Base-by-base conservation (phyloP, 2,329 filamentous ascomycete genomes). In the Sarocladium oryzae region DNA sequence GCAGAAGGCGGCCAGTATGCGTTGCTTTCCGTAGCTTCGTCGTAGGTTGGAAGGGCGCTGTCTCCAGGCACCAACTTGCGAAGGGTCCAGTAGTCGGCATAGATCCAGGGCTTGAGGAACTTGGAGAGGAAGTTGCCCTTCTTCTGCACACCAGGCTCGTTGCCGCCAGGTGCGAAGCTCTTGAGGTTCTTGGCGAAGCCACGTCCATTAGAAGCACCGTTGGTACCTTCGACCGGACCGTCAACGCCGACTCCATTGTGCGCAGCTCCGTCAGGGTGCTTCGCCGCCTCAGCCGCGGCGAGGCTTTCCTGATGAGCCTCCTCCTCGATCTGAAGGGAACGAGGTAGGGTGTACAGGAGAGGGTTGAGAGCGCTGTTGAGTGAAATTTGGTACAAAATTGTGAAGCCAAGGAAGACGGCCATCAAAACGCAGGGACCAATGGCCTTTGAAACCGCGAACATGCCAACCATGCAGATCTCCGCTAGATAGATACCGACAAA, bases 401-500 rank as follows among this genome's bases (percentile, higher is more conserved):
- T 84, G 66, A 92, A 87, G 63, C 93, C 65, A 51, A 92, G 72
- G 68, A 90, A 86, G 57, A 86, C 69, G 52, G 86, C 78, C 78
- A 90, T 89, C 33, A 95, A 70, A 26, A 89, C 73, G 53, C 92
- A 69, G 1, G 89, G 89, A 1, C 86, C 87, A 11, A 84, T 63
- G 1, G 81, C 79, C 50, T 73, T 69, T 70, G 80, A 79, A 52
- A 92, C 81, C 38, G 80, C 81, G 62, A 95, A 93, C 33, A 96
- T 77, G 50, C 89, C 89, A 55, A 95, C 81, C 59, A 96, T 72
- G 65, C 87, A 91, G 51, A 91, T 69, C 59, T 92, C 84, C 1
- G 85, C 81, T 13, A 96, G 72, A 67, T 96, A 96, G 45, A 93
- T 75, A 50, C 90, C 89, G 2, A 84, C 81, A 38, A 92, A 81